Evolutionary conservation across 345 rosid genomes (phyloP).

Genomic region (Aurinia saxatilis): DNA sequence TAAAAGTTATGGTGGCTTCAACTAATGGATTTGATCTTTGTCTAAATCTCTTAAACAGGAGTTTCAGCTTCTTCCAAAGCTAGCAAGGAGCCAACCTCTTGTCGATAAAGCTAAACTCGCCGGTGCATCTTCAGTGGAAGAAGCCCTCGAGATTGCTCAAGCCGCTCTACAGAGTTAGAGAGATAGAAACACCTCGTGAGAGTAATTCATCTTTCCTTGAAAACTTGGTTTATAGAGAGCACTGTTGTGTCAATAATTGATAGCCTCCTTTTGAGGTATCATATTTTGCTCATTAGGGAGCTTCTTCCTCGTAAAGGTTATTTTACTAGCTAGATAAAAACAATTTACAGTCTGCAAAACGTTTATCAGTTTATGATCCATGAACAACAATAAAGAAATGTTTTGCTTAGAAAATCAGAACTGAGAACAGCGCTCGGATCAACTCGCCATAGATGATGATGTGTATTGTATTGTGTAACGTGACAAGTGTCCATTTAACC

Average conservation of each 20-base stretch:
- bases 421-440: no score
- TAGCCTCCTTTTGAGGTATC: not conserved
- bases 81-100: slow-evolving; percentile 73
- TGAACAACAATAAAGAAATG: no score
- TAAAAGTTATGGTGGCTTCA: not conserved
- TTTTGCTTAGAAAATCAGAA: no score
- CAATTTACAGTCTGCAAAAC: no score
- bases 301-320: not conserved
- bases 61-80: slow-evolving; percentile 75
- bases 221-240: slow-evolving; percentile 12
- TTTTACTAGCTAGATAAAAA: not conserved
- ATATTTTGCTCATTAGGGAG: not conserved
- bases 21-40: not conserved
- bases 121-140: slow-evolving; percentile 81
- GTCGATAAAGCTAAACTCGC: slow-evolving; percentile 69
- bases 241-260: slow-evolving; percentile 8
- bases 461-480: no score
- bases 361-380: no score
- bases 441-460: no score
- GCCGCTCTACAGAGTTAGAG: slow-evolving; percentile 38
- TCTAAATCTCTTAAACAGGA: slow-evolving; percentile 36
- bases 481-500: no score
- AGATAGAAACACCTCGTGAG: slow-evolving; percentile 6
- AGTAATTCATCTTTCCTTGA: slow-evolving; percentile 15
- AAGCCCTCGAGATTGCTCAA: slow-evolving; percentile 63